phyloP scores from a whole-genome alignment of 192 early-diverging fungal species.

The Kappamyces sp. region DNA sequence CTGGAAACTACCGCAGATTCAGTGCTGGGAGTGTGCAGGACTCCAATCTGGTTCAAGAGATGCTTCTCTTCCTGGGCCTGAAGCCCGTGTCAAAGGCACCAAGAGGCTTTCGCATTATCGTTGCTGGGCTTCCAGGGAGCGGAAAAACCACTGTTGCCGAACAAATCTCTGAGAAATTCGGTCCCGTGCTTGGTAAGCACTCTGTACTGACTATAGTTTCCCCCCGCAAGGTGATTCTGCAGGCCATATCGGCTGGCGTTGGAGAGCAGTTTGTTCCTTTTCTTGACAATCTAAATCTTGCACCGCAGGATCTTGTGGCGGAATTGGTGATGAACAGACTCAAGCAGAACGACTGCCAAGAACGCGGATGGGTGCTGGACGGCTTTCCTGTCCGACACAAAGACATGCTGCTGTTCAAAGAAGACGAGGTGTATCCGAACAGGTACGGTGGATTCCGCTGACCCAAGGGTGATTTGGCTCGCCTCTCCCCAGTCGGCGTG shows the following conservation, averaged over 20 bases:
- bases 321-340: slow-evolving; percentile 31
- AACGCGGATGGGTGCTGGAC: slow-evolving; percentile 47
- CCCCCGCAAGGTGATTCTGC: slow-evolving; percentile 37
- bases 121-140: slow-evolving; percentile 40
- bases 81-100: slow-evolving; percentile 33
- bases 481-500: slow-evolving; percentile 26
- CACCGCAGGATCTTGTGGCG: slow-evolving; percentile 33
- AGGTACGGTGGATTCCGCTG: slow-evolving; percentile 22
- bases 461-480: slow-evolving; percentile 37
- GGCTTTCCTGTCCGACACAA: slow-evolving; percentile 36
- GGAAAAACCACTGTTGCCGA: slow-evolving; percentile 38
- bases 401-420: slow-evolving; percentile 30
- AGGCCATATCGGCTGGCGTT: slow-evolving; percentile 29
- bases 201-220: slow-evolving; percentile 30
- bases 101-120: slow-evolving; percentile 29
- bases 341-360: slow-evolving; percentile 31
- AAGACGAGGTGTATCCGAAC: slow-evolving; percentile 36
- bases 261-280: background rate
- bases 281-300: background rate
- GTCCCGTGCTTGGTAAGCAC: slow-evolving; percentile 35
- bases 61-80: slow-evolving; percentile 23
- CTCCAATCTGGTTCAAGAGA: slow-evolving; percentile 17
- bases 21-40: background rate
- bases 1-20: slow-evolving; percentile 12
- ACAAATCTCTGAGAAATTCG: slow-evolving; percentile 32